phyloP scores from a whole-genome alignment of 75 land plant genomes.

The Picea sitchensis region DNA sequence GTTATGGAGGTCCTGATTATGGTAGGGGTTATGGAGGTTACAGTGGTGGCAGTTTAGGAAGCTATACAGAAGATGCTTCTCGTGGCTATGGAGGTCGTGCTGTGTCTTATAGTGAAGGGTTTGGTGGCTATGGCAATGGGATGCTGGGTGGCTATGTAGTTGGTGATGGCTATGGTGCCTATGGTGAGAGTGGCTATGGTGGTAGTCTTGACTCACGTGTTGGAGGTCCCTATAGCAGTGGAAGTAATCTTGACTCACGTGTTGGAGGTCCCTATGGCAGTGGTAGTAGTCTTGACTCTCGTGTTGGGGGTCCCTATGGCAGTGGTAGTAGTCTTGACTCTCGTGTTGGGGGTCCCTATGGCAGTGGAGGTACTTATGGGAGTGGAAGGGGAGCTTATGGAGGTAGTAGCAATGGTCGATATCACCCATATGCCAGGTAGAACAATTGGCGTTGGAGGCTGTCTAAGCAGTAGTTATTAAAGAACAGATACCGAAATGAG shows the following conservation, averaged over 20 bases:
- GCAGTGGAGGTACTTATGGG: slow-evolving; percentile 51
- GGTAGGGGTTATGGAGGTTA: slow-evolving; percentile 47
- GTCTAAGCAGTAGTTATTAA: too few relatives aligned
- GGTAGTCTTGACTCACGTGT: not conserved
- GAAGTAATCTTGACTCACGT: slow-evolving; percentile 45
- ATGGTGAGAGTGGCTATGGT: slow-evolving; percentile 15
- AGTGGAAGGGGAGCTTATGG: slow-evolving; percentile 53
- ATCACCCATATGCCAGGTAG: too few relatives aligned
- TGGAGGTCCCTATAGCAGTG: slow-evolving; percentile 52
- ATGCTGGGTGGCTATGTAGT: slow-evolving; percentile 39
- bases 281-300: slow-evolving; percentile 12
- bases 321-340: slow-evolving; percentile 15
- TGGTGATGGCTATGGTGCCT: slow-evolving; percentile 56
- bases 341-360: slow-evolving; percentile 43
- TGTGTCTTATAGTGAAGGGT: slow-evolving; percentile 18
- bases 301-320: slow-evolving; percentile 50
- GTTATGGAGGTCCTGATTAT: slow-evolving; percentile 18
- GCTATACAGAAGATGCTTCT: slow-evolving; percentile 63
- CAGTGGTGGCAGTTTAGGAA: slow-evolving; percentile 43
- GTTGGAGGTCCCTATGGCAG: slow-evolving; percentile 52
- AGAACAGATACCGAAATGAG: too few relatives aligned
- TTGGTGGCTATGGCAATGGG: slow-evolving; percentile 26
- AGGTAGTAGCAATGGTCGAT: slow-evolving; percentile 27
- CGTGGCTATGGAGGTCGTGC: slow-evolving; percentile 65
- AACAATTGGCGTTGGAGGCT: too few relatives aligned